A percentile compares a stretch with the other conserved stretches of the same genome.
These are phyloP conservation scores for Thielaviopsis punctulata DNA, from an alignment of 2,329 filamentous ascomycete genomes.

Conservation along the genomic window DNA sequence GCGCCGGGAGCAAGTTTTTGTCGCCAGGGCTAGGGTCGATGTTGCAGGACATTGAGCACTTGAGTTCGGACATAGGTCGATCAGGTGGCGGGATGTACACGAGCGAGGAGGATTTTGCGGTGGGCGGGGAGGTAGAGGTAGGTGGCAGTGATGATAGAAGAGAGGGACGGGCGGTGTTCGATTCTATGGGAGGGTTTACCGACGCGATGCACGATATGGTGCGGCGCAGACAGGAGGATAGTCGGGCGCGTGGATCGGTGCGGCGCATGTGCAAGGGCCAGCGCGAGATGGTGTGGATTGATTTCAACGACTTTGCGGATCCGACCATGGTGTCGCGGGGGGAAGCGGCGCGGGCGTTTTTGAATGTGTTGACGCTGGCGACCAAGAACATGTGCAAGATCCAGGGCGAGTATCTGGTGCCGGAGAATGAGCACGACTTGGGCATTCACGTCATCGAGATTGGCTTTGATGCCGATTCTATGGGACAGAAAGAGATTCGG, in stretches of 20 bases:
- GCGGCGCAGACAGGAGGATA: not conserved
- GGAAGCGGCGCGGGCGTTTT: slow-evolving; percentile 58
- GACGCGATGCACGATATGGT: slow-evolving; percentile 1
- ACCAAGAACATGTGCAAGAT: slow-evolving; percentile 49
- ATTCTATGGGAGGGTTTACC: not conserved
- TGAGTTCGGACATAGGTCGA: slow-evolving; percentile 3
- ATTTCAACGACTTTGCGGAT: slow-evolving; percentile 55
- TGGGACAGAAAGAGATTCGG: not conserved
- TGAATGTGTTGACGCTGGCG: slow-evolving; percentile 54
- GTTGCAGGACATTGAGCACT: slow-evolving; percentile 9
- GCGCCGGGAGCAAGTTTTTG: slow-evolving; percentile 17
- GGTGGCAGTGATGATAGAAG: not conserved
- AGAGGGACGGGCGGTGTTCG: not conserved
- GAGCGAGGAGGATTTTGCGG: slow-evolving; percentile 1
- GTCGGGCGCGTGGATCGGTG: not conserved
- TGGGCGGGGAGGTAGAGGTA: not conserved
- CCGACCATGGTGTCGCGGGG: slow-evolving; percentile 33
- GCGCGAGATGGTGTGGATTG: slow-evolving; percentile 27
- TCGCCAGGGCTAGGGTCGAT: not conserved
- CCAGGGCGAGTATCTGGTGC: slow-evolving; percentile 18
- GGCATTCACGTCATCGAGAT: slow-evolving; percentile 9
- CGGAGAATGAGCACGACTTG: slow-evolving; percentile 13
- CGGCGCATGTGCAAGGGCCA: not conserved
- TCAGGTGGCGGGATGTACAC: not conserved
- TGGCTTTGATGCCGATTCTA: not conserved